Conservation (phyloP, 257 asterid genomes). For the Capsicum chinense region DNA sequence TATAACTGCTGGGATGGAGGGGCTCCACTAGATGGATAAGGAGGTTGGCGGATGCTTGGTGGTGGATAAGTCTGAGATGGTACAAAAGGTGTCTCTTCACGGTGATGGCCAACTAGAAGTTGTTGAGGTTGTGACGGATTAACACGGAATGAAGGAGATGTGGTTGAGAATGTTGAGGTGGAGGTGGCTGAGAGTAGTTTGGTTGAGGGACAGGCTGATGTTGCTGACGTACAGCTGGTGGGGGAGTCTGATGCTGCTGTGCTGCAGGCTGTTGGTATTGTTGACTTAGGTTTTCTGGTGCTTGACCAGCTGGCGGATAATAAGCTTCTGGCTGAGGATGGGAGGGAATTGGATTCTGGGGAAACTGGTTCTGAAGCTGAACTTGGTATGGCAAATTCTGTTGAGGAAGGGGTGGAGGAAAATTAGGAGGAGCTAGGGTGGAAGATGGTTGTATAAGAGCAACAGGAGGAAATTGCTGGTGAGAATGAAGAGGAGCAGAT, state of each 20-base stretch:
- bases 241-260: slow-evolving; percentile 44
- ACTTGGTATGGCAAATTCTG: slow-evolving; percentile 57
- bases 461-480: slow-evolving; percentile 59
- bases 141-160: slow-evolving; percentile 47
- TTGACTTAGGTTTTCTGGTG: slow-evolving; percentile 59
- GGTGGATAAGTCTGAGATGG: slow-evolving; percentile 64
- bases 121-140: slow-evolving; percentile 62
- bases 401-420: slow-evolving; percentile 57
- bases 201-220: slow-evolving; percentile 58
- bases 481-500: slow-evolving; percentile 49
- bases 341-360: slow-evolving; percentile 59
- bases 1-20: slow-evolving; percentile 69
- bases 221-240: slow-evolving; percentile 46
- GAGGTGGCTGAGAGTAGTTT: slow-evolving; percentile 62
- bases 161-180: slow-evolving; percentile 50
- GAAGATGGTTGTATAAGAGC: slow-evolving; percentile 53
- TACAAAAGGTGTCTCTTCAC: slow-evolving; percentile 66
- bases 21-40: slow-evolving; percentile 54
- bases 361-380: slow-evolving; percentile 62
- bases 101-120: slow-evolving; percentile 60
- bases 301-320: slow-evolving; percentile 60
- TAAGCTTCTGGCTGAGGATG: slow-evolving; percentile 65
- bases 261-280: slow-evolving; percentile 62
- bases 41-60: slow-evolving; percentile 51
- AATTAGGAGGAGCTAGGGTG: slow-evolving; percentile 51